Conservation (phyloP, 306 rosid species). For the Elaeagnus macrophylla region DNA sequence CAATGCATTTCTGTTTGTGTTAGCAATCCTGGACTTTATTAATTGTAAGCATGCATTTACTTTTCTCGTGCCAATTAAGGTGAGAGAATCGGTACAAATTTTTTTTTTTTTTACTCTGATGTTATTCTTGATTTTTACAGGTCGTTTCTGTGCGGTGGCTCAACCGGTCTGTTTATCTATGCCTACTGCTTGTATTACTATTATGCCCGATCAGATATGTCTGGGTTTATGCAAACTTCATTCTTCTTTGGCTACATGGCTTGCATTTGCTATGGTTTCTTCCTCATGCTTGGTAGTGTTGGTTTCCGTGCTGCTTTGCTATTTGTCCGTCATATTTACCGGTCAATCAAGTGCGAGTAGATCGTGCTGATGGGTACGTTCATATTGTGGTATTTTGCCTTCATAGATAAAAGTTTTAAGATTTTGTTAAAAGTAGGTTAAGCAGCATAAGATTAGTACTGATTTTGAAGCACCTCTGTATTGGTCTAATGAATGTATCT, state of each 20-base stretch:
- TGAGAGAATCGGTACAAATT: not conserved
- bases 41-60: too few species aligned
- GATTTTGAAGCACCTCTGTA: slow-evolving; percentile 20
- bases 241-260: slow-evolving; percentile 99
- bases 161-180: slow-evolving; percentile 93
- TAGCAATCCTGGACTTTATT: too few species aligned
- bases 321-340: slow-evolving; percentile 90
- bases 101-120: slow-evolving; percentile 11
- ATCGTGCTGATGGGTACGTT: slow-evolving; percentile 15
- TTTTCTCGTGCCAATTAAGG: too few species aligned
- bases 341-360: slow-evolving; percentile 97
- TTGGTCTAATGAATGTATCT: slow-evolving; percentile 28
- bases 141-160: slow-evolving; percentile 95
- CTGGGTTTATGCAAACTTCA: slow-evolving; percentile 94
- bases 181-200: slow-evolving; percentile 94
- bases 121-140: slow-evolving; percentile 28
- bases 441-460: slow-evolving; percentile 15
- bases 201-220: slow-evolving; percentile 88
- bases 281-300: slow-evolving; percentile 87
- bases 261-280: slow-evolving; percentile 97
- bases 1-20: too few species aligned
- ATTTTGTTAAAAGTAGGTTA: slow-evolving; percentile 36
- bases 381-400: slow-evolving; percentile 17
- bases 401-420: slow-evolving; percentile 24
- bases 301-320: slow-evolving; percentile 89